Evolutionary conservation across 225 moss, liverwort and hornwort species (phyloP), one percentile per base, ranked within the genome.

Genomic region (Antitrichia curtipendula): DNA sequence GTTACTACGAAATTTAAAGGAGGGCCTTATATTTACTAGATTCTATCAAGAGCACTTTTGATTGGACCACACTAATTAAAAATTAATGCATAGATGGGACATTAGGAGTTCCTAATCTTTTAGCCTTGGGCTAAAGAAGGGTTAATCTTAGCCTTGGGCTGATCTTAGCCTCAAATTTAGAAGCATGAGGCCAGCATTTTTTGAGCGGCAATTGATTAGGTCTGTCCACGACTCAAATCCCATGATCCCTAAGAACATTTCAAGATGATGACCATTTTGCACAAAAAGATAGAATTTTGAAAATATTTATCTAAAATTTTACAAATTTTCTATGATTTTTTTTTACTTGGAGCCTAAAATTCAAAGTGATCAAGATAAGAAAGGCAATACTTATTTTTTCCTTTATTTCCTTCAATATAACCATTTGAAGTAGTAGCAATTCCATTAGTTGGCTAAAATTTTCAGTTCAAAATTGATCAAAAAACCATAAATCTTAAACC

Each of bases 151-250:
- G 3, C 17, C 7, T 68, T n/a, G 11, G 6, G 2, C 23, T 68
- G 38, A 38, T 38, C 38, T 38, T 4, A 7, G 3, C 17, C 7
- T 68, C 0, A 38, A 6, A 1, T 5, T 19, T 2, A 1, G 2
- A n/a, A 66, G 19, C 5, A 2, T 10, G 3, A 19, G 36, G 4
- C 5, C 19, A 5, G 3, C 0, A 0, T 10, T 36, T 5, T 36
- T 34, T 0, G 0, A 64, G 18, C 0, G 5, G 6, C 21, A n/a
- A 66, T 1, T 17, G 0, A n/a, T 1, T 0, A 1, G 12, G 1
- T n/a, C 0, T 66, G 0, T 66, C 10, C 2, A 4, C 3, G 6
- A 21, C 1, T n/a, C 21, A 11, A n/a, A 32, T n/a, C 21, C 21
- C 5, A 34, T 23, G 24, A 58, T 58, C 28, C 13, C 8, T 1